A percentile compares a stretch with the other conserved stretches of the same genome.
phyloP scores from a whole-genome alignment of 345 rosid genomes.

The Dipteronia sinensis region DNA sequence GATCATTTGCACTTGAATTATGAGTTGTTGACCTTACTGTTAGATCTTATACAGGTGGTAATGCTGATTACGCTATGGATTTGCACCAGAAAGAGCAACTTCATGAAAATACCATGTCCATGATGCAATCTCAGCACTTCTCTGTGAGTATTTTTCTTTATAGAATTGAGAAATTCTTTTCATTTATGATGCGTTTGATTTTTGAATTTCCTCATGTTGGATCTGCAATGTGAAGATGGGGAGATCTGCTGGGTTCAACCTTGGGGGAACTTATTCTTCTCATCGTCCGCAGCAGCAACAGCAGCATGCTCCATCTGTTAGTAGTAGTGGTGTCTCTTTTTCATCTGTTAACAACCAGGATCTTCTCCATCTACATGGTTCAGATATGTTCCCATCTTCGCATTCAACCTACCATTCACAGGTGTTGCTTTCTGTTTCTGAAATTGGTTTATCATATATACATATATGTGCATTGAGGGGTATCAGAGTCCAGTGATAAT shows the following conservation, averaged over 20 bases:
- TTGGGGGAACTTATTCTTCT: constrained; percentile 81
- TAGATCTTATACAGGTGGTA: constrained; percentile 76
- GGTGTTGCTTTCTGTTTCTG: constrained; percentile 50
- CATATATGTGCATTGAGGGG: background rate
- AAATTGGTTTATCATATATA: constrained; percentile 22
- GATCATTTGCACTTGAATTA: background rate
- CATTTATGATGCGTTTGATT: background rate
- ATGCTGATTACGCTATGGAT: constrained; percentile 90
- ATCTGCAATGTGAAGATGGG: constrained; percentile 62
- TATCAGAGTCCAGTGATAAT: constrained; percentile 14
- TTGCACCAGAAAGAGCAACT: constrained; percentile 96
- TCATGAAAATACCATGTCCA: constrained; percentile 87
- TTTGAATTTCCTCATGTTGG: constrained; percentile 6
- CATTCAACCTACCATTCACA: constrained; percentile 81
- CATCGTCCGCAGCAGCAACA: constrained; percentile 93
- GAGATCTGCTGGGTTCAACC: constrained; percentile 87
- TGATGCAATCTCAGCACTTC: constrained; percentile 99
- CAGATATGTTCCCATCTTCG: constrained; percentile 82
- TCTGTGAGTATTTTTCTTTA: constrained; percentile 56
- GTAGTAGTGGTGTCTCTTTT: constrained; percentile 63
- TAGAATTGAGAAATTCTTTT: constrained; percentile 14
- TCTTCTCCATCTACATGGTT: constrained; percentile 68
- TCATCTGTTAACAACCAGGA: constrained; percentile 68
- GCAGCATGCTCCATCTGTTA: constrained; percentile 79
- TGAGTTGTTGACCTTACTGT: constrained; percentile 30